Conservation (phyloP, 2,329 filamentous ascomycete genomes). For the Malbranchea zuffiana region DNA sequence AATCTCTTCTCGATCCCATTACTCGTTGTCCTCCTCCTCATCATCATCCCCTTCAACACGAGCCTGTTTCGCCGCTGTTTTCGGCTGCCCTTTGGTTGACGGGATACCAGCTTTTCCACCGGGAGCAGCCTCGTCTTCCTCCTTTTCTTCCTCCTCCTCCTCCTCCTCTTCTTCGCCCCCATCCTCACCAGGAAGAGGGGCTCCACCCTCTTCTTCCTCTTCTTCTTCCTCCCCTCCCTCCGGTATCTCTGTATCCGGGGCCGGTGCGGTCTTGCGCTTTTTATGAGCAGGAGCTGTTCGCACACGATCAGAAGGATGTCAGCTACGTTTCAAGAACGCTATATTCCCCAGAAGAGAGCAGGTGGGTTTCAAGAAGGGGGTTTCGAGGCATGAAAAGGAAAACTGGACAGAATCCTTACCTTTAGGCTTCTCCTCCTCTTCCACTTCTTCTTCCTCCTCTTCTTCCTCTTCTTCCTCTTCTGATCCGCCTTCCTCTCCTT, state of each 20-base stretch:
- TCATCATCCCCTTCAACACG: slow-evolving; percentile 17
- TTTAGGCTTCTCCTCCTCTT: slow-evolving; percentile 18
- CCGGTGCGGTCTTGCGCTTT: slow-evolving; percentile 20
- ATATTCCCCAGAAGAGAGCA: not conserved
- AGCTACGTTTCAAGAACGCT: not conserved
- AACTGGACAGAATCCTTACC: slow-evolving; percentile 8
- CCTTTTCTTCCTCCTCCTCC: slow-evolving; percentile 21
- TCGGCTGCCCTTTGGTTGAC: too few species aligned
- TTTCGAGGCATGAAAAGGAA: not conserved
- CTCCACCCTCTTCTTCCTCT: slow-evolving; percentile 22
- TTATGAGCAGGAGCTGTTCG: slow-evolving; percentile 18
- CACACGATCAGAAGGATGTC: not conserved
- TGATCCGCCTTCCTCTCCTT: slow-evolving; percentile 17
- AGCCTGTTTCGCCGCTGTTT: too few species aligned
- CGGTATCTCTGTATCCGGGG: too few species aligned
- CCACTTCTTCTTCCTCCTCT: slow-evolving; percentile 15
- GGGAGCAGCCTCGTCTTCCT: slow-evolving; percentile 8
- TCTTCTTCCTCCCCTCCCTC: slow-evolving; percentile 15
- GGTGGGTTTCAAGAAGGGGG: not conserved
- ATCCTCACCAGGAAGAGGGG: slow-evolving; percentile 18
- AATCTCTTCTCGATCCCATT: too few species aligned
- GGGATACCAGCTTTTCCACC: too few species aligned
- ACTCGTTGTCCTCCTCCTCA: slow-evolving; percentile 17
- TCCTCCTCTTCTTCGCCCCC: slow-evolving; percentile 18
- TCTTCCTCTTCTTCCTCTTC: slow-evolving; percentile 19